phyloP scores from a whole-genome alignment of 139 green algal genomes.

The Gonium pectorale region DNA sequence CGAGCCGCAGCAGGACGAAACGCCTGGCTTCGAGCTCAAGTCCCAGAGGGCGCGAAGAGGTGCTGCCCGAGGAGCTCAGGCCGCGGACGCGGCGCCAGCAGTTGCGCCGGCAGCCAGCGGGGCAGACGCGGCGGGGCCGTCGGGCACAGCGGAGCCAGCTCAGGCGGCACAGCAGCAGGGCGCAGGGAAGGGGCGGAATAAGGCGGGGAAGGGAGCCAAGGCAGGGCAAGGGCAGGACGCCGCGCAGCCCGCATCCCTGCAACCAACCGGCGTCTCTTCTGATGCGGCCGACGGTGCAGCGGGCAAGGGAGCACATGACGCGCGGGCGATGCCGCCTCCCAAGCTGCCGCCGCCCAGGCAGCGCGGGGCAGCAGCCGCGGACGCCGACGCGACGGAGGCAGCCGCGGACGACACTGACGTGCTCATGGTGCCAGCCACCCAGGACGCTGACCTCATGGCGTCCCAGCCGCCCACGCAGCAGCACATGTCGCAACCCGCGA shows the following conservation, averaged over 20 bases:
- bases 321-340: neutral
- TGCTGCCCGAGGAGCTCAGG: neutral
- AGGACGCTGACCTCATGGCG: neutral
- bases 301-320: too few species aligned
- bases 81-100: too few species aligned
- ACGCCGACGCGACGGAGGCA: neutral
- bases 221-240: neutral
- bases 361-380: neutral
- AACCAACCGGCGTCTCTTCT: too few species aligned
- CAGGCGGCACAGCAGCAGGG: too few species aligned
- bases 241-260: too few species aligned
- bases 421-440: neutral
- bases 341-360: neutral
- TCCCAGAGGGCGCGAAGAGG: too few species aligned
- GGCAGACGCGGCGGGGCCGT: too few species aligned
- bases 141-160: too few species aligned
- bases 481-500: neutral
- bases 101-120: too few species aligned
- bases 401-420: neutral
- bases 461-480: neutral
- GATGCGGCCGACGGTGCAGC: too few species aligned
- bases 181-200: neutral
- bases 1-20: neutral
- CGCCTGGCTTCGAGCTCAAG: conserved; percentile 12
- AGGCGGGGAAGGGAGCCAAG: neutral